Evolutionary conservation across 331 rosid genomes (phyloP), one percentile per base, ranked within the genome.

Genomic region (Quercus lobata): DNA sequence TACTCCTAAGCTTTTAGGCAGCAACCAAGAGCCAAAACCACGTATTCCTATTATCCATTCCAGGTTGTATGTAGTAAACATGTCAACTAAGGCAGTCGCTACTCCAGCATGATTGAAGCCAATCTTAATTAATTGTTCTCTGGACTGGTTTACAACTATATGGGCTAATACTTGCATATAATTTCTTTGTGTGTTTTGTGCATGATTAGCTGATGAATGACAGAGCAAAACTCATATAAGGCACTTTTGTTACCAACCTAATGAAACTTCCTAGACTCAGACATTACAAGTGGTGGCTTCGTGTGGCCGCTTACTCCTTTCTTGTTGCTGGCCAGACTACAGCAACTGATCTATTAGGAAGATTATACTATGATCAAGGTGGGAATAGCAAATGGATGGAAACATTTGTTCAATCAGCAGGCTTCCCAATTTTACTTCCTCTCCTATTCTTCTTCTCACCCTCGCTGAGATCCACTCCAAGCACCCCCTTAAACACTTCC

Each of bases 371-470:
- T 35, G 9, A 35, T 35, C 41, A 35, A 35, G 41, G 9, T 35
- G 41, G 41, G 41, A 6, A 35, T 35, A 35, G 41, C 41, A 35
- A 35, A 6, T 35, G 41, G 41, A 35, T 35, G 41, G 41, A 35
- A 35, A 35, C 41, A 35, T 35, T 6, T 35, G 41, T 35, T 35
- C 41, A 35, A 35, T 35, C 41, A 11, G 93, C 91, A 17, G 97
- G 97, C 61, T 93, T 91, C 81, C 97, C 94, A 5, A 5, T 90
- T 80, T 83, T 93, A 30, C n/a, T 88, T 76, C 97, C 97, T 10
- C 76, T 91, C 49, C 82, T 83, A 25, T 77, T 49, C 17, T 71
- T 78, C 79, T 88, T 86, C 82, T 18, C 81, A 61, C 32, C 78
- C 69, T 30, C 72, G 52, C 15, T 71, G 27, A 83, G 85, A 74